Evolutionary conservation across 2,329 filamentous ascomycete genomes (phyloP).

Genomic region (Coleophoma eucalyptorum): DNA sequence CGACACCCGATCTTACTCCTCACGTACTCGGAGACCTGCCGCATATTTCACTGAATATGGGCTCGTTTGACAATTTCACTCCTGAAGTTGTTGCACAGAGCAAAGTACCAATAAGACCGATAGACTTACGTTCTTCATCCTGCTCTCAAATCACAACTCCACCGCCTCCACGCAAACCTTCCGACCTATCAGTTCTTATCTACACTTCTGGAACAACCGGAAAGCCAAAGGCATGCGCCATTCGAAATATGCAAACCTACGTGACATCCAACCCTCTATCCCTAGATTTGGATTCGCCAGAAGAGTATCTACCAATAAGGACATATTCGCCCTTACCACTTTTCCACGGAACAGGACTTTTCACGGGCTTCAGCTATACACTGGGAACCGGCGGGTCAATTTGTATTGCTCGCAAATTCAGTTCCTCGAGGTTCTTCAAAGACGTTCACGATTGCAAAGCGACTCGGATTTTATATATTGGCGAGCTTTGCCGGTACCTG

Average conservation of each 20-base stretch:
- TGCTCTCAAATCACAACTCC: constrained; percentile 8
- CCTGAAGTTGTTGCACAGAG: constrained; percentile 1
- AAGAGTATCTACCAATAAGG: constrained; percentile 39
- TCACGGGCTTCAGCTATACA: constrained; percentile 36
- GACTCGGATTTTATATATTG: constrained; percentile 41
- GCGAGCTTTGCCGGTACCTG: constrained; percentile 45
- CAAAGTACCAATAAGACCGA: constrained; percentile 1
- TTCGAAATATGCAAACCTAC: constrained; percentile 32
- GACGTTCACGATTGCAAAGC: constrained; percentile 37
- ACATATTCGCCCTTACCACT: constrained; percentile 43
- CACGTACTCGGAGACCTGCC: constrained; percentile 25
- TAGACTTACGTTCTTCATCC: constrained; percentile 12
- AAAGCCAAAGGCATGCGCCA: constrained; percentile 39
- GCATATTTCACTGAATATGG: constrained; percentile 33
- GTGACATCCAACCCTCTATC: constrained; percentile 32
- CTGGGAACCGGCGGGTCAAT: constrained; percentile 36
- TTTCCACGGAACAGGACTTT: constrained; percentile 44
- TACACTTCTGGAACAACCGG: constrained; percentile 46
- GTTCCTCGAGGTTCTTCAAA: constrained; percentile 39
- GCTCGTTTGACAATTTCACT: constrained; percentile 26
- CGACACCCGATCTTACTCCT: constrained; percentile 37
- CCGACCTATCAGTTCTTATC: constrained; percentile 34
- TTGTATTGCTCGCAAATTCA: constrained; percentile 41
- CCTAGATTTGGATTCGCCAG: constrained; percentile 30
- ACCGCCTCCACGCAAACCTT: constrained; percentile 28